Base-by-base conservation (phyloP, 768 basidiomycete genomes). In the Hysterangium stoloniferum region DNA sequence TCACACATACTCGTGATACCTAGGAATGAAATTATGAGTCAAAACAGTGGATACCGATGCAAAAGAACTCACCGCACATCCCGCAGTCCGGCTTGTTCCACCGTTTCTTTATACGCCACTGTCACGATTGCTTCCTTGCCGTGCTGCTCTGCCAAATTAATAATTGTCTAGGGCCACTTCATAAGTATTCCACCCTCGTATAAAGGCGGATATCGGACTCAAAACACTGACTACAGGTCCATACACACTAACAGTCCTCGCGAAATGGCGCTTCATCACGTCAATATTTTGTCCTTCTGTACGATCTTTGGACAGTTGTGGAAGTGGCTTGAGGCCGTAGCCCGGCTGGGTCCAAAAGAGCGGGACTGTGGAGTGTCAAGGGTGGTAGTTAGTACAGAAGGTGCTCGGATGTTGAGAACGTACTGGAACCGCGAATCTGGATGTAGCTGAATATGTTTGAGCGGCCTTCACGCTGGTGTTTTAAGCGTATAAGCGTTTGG, bases 281-380 rank as follows among this genome's bases (percentile, higher is more conserved):
- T 82, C 80, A 42, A 81, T 61, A 52, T 88, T 80, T 62, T 93
- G 85, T 5, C 71, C 73, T 45, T 78, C 77, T 1, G 89, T 89
- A 43, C 84, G 68, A 57, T 93, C 86, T 3, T 80, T 61, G 4
- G 81, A 77, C 28, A 96, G 72, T 6, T 83, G 68, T 1, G 94
- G 94, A 1, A 88, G 80, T 3, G 94, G 94, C 62, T 94, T 96
- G 52, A 96, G 70, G 29, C 83, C 82, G 64, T 86, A 84, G 19
- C 91, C 86, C 2, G 79, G 77, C 61, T 97, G 94, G 4, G 82
- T 86, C 94, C 94, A 97, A 62, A 82, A 94, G 24, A 97, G 71
- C 1, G 94, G 94, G 52, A 97, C 90, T 93, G 59, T 20, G 17
- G 56, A 55, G 42, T 40, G 20, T 22, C n/a, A 22, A 37, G 48